phyloP scores from a whole-genome alignment of 228 moss, liverwort and hornwort species.

The Sphagnum fallax region DNA sequence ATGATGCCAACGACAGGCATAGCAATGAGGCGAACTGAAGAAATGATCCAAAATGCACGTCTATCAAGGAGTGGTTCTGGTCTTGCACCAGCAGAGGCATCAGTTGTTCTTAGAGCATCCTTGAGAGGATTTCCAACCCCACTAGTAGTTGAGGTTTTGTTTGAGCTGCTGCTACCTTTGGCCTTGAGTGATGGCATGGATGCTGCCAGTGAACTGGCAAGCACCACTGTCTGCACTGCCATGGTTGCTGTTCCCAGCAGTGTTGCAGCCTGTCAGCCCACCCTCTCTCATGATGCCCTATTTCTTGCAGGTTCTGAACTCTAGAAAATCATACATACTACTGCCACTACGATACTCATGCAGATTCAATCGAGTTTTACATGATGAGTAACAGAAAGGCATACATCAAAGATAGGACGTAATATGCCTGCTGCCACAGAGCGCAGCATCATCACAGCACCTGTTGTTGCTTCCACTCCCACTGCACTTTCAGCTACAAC shows the following conservation, averaged over 20 bases:
- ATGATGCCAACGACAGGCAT: conserved; percentile 60
- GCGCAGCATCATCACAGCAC: conserved; percentile 28
- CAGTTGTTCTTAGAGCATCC: conserved; percentile 2
- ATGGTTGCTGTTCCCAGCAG: conserved; percentile 81
- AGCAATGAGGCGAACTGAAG: conserved; percentile 55
- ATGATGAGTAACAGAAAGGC: neutral
- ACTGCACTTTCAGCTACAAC: conserved; percentile 25
- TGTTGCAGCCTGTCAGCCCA: conserved; percentile 56
- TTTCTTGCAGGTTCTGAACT: neutral
- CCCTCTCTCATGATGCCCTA: neutral
- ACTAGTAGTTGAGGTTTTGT: conserved; percentile 8
- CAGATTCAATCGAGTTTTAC: too few species aligned
- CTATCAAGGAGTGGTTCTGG: conserved; percentile 48
- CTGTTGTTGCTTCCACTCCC: conserved; percentile 19
- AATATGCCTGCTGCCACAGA: conserved; percentile 59
- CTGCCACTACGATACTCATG: neutral
- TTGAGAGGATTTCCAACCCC: conserved; percentile 16
- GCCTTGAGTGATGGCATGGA: conserved; percentile 28
- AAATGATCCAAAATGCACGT: conserved; percentile 86
- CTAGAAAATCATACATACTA: neutral
- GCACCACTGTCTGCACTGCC: conserved; percentile 84
- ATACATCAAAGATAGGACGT: conserved; percentile 75
- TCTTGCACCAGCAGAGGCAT: conserved; percentile 8
- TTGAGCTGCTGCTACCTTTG: conserved; percentile 7
- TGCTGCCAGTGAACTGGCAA: conserved; percentile 80